These are phyloP conservation scores for Begonia fuchsioides DNA, from an alignment of 306 rosid species.

Conservation along the genomic window DNA sequence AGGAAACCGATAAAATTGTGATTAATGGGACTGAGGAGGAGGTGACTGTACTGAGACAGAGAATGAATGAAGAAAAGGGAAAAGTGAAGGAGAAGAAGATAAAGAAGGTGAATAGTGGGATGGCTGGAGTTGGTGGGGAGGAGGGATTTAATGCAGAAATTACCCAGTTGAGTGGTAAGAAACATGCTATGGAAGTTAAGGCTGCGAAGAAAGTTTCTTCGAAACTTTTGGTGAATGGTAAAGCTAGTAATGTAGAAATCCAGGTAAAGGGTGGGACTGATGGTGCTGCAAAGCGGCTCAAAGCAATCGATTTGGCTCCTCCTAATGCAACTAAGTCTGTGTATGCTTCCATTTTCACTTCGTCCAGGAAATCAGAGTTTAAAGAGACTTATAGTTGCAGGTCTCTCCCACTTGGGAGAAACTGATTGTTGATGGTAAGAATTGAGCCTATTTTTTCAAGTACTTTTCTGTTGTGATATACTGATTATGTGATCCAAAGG, in stretches of 20 bases:
- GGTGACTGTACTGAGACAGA: conserved; percentile 55
- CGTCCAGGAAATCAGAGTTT: conserved; percentile 58
- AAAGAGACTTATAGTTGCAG: conserved; percentile 67
- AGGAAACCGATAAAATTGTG: conserved; percentile 48
- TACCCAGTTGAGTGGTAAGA: conserved; percentile 46
- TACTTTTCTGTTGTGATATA: neutral
- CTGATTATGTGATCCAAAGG: too few species aligned
- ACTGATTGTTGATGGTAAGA: conserved; percentile 28
- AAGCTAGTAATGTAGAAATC: conserved; percentile 25
- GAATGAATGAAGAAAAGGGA: conserved; percentile 61
- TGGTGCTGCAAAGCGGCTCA: conserved; percentile 47
- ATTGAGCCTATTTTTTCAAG: neutral
- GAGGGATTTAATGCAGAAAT: conserved; percentile 23
- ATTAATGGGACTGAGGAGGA: conserved; percentile 87
- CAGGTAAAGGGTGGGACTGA: conserved; percentile 24
- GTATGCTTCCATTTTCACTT: conserved; percentile 81
- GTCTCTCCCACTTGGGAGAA: conserved; percentile 89
- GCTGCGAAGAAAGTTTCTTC: conserved; percentile 35
- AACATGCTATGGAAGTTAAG: conserved; percentile 54
- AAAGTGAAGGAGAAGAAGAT: conserved; percentile 46
- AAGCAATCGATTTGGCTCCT: conserved; percentile 55
- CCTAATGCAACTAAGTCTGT: conserved; percentile 68
- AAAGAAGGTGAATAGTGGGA: conserved; percentile 46
- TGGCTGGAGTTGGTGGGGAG: conserved; percentile 12
- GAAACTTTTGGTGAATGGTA: conserved; percentile 33